These are phyloP conservation scores for Cyberlindnera galapagoensis DNA, from an alignment of 805 yeast genomes.

Conservation along the genomic window DNA sequence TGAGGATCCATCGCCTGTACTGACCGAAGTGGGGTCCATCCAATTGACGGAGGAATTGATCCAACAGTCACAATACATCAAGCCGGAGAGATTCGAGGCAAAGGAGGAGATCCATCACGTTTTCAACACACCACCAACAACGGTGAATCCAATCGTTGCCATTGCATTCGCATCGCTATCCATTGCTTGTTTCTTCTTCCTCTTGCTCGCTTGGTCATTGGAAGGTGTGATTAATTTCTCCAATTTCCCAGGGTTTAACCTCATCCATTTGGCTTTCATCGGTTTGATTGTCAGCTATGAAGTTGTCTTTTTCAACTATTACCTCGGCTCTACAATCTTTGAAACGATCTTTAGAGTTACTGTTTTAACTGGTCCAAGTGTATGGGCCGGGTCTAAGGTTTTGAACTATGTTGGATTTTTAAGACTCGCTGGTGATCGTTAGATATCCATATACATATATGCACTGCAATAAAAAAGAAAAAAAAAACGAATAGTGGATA, in stretches of 20 bases:
- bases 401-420: constrained; percentile 22
- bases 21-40: constrained; percentile 16
- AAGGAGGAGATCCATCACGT: constrained; percentile 24
- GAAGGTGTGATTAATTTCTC: constrained; percentile 19
- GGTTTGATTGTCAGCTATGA: constrained; percentile 18
- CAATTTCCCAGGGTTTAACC: constrained; percentile 14
- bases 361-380: constrained; percentile 19
- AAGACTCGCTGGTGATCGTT: constrained; percentile 25
- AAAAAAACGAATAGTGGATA: no score
- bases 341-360: constrained; percentile 15
- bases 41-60: constrained; percentile 15
- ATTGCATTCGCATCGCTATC: constrained; percentile 14
- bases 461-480: not conserved
- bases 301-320: constrained; percentile 22
- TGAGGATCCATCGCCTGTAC: constrained; percentile 9
- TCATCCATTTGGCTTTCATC: constrained; percentile 15
- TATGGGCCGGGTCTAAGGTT: constrained; percentile 25
- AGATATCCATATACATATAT: not conserved
- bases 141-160: constrained; percentile 17
- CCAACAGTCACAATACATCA: constrained; percentile 8
- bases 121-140: constrained; percentile 19
- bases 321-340: constrained; percentile 21
- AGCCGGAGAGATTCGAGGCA: constrained; percentile 17
- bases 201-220: constrained; percentile 15
- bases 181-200: constrained; percentile 8